Percentiles rank a stretch among this genome's conserved stretches.
phyloP scores from a whole-genome alignment of 1,139 yeast species.

The Diutina pseudorugosa region DNA sequence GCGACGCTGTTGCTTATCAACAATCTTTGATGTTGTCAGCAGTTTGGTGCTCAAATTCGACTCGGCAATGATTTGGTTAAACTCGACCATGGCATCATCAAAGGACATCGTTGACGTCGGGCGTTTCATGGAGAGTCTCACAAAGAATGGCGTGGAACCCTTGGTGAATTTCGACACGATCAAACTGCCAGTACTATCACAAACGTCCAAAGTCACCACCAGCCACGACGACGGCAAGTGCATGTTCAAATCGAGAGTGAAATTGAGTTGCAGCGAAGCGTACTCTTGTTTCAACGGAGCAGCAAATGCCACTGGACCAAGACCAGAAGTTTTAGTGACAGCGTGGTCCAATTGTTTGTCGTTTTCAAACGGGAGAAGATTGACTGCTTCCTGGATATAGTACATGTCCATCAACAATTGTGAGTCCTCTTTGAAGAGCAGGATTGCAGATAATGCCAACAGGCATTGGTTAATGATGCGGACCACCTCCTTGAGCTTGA shows the following conservation, averaged over 20 bases:
- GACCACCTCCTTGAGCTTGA: background rate
- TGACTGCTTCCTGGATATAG: background rate
- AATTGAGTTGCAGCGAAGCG: background rate
- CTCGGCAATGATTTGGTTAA: constrained; percentile 39
- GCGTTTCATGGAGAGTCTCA: background rate
- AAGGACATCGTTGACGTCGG: constrained; percentile 17
- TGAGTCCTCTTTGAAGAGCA: background rate
- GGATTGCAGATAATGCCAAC: background rate
- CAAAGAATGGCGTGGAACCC: background rate
- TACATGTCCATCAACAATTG: background rate
- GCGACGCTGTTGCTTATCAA: constrained; percentile 50
- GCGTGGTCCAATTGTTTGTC: constrained; percentile 1
- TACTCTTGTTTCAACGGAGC: background rate
- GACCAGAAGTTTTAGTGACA: background rate
- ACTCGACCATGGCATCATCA: constrained; percentile 29
- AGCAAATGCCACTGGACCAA: background rate
- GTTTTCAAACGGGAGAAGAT: background rate
- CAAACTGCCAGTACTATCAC: background rate
- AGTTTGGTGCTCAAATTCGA: constrained; percentile 45
- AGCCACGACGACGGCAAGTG: background rate
- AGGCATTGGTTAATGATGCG: constrained; percentile 1
- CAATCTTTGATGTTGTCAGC: constrained; percentile 36
- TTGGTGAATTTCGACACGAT: background rate
- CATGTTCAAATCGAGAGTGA: background rate
- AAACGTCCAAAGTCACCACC: constrained; percentile 2